Evolutionary conservation across 768 basidiomycete genomes (phyloP), one percentile per base, ranked within the genome.

Genomic region (Crepidotus variabilis): DNA sequence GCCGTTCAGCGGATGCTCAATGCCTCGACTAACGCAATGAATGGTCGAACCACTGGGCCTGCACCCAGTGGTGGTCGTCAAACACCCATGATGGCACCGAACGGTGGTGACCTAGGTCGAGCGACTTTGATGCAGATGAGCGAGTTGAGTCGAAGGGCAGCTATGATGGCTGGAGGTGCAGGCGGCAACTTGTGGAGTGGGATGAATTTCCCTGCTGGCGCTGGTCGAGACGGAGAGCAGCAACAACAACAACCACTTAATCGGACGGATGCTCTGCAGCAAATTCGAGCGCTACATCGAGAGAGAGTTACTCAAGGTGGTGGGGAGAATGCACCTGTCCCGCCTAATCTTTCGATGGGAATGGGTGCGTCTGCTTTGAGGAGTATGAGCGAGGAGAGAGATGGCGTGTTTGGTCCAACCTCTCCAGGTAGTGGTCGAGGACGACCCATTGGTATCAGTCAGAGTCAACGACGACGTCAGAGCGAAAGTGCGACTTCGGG

Each of bases 61-160:
- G 28, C 4, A 8, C 8, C 3, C 8, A 28, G 8, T 28, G 67
- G 57, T 52, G 69, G 67, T 75, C 10, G 83, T 82, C 62, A 70
- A 74, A n/a, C 28, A 9, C 23, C 48, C 22, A 23, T 33, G 14
- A 43, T 45, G 57, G 34, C 23, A 21, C 24, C 49, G 2, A 54
- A 53, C 21, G 52, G 57, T 1, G 39, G 43, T 28, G 63, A 82
- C 34, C 79, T 89, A 47, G 88, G 86, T 2, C 80, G 84, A 21
- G 86, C 85, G 14, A 82, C 84, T 51, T 79, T 91, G 57, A 76
- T 83, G 62, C 88, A 89, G 67, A 87, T 92, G 84, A 90, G 85
- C 70, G 89, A 90, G 65, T 80, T 88, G 60, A 87, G 87, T 46
- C 74, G 86, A 52, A 78, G 86, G 23, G 86, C 83, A 3, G 77